Evolutionary conservation across 768 basidiomycete species (phyloP).

Genomic region (Boletus tomentosulus): DNA sequence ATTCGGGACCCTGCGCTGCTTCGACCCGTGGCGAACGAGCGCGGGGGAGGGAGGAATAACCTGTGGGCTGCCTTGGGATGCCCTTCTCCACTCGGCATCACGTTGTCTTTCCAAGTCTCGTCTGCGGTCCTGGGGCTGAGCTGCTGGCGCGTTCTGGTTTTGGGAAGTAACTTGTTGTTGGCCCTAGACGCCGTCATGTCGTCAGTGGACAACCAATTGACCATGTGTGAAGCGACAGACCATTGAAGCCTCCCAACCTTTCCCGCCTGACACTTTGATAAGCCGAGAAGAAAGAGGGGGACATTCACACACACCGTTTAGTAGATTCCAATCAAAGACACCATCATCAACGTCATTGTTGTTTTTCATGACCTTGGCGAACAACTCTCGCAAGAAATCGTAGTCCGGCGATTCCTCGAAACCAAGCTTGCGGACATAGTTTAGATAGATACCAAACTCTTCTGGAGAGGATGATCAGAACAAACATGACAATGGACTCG

Average conservation of each 20-base stretch:
- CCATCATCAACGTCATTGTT: slow-evolving; percentile 89
- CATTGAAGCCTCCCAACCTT: slow-evolving; percentile 87
- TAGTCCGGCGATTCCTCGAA: slow-evolving; percentile 99
- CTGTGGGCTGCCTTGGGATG: slow-evolving; percentile 50
- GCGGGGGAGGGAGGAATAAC: slow-evolving; percentile 73
- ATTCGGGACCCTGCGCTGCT: slow-evolving; percentile 59
- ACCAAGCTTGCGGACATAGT: slow-evolving; percentile 97
- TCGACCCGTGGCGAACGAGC: slow-evolving; percentile 72
- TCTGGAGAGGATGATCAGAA: slow-evolving; percentile 45
- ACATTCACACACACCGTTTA: slow-evolving; percentile 58
- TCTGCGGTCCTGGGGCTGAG: slow-evolving; percentile 54
- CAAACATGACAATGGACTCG: neutral
- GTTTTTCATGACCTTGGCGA: slow-evolving; percentile 90
- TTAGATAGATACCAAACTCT: slow-evolving; percentile 97
- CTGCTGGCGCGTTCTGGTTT: slow-evolving; percentile 51
- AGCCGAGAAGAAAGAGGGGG: neutral
- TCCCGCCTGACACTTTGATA: slow-evolving; percentile 54
- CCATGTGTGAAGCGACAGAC: slow-evolving; percentile 41
- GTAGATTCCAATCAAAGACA: slow-evolving; percentile 92
- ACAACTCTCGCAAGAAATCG: slow-evolving; percentile 93
- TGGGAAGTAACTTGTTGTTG: slow-evolving; percentile 65
- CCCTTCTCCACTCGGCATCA: slow-evolving; percentile 61
- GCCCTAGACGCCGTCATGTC: slow-evolving; percentile 34
- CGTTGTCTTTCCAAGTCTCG: slow-evolving; percentile 49
- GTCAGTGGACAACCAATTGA: slow-evolving; percentile 6